Evolutionary conservation across 306 rosid species (phyloP), one percentile per base, ranked within the genome.

Genomic region (Prunus fruticosa): DNA sequence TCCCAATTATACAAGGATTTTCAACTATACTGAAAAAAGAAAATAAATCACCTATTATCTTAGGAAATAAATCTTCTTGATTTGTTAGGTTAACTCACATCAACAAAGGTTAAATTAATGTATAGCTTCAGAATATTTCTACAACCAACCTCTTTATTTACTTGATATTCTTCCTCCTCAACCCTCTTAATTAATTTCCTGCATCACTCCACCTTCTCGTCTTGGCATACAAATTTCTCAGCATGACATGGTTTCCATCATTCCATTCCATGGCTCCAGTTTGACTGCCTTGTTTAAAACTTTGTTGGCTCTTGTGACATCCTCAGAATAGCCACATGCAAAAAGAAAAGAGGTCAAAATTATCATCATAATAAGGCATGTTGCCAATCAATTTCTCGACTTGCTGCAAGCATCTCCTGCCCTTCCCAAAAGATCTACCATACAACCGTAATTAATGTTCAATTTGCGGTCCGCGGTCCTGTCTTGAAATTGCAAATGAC

Each of bases 351-450:
- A 90, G 67, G 86, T 90, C 76, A 87, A 71, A 77, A 92, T 92
- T 72, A 86, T 87, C 84, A 73, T 72, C 57, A 32, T 32, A 32
- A 25, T 78, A 87, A 62, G 96, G 97, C 93, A 92, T 90, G 74
- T 54, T 45, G 65, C 67, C 53, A 34, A 93, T 87, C 79, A 89
- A 46, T 14, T 79, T 81, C 75, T 93, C 96, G 20, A 89, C 96
- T 78, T 92, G 93, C 63, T 86, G 88, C 82, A 92, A 86, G 79
- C 84, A 84, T 32, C 38, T 52, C 96, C 96, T 3, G 87, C 92
- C 74, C 87, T 87, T 49, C 96, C 96, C 13, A 92, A 72, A 76
- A 92, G 87, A 84, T 90, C 91, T 47, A 88, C 73, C 92, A 92
- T 84, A 47, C 96, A 92, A 53, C 96, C 92, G 64, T 32, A 32